Conservation (phyloP, 495 filamentous ascomycete species). For the Podospora sp. region DNA sequence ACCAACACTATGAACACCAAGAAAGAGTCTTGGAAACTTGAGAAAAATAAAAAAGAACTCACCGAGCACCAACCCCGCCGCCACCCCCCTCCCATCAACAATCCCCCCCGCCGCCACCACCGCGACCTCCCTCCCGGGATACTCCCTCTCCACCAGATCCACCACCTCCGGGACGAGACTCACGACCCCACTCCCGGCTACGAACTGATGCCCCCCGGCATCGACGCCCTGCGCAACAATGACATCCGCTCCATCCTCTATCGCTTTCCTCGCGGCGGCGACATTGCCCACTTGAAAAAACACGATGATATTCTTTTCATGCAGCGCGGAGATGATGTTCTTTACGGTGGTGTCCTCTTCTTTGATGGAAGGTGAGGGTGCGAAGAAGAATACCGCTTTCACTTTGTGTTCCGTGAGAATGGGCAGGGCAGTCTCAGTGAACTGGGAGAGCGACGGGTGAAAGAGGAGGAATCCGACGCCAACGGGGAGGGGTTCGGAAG, state of each 20-base stretch:
- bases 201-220: conserved; percentile 74
- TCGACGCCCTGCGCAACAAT: conserved; percentile 75
- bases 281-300: conserved; percentile 67
- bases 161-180: conserved; percentile 45
- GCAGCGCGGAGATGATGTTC: conserved; percentile 28
- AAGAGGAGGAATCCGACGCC: conserved; percentile 45
- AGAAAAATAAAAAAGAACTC: conserved; percentile 17
- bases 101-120: conserved; percentile 76
- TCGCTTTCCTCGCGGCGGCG: conserved; percentile 53
- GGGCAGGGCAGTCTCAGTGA: conserved; percentile 39
- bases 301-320: conserved; percentile 45
- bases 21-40: neutral
- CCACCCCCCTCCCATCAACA: conserved; percentile 64
- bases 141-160: conserved; percentile 53
- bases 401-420: conserved; percentile 54
- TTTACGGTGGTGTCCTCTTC: conserved; percentile 18
- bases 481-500: conserved; percentile 40
- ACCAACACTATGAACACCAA: neutral
- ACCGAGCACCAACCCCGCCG: conserved; percentile 66
- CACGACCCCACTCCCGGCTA: conserved; percentile 57
- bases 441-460: conserved; percentile 32
- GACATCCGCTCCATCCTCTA: conserved; percentile 56
- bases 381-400: conserved; percentile 76
- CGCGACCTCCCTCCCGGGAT: conserved; percentile 46
- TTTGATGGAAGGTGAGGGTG: conserved; percentile 51